These are phyloP conservation scores for Penicillium desertorum DNA, from an alignment of 495 filamentous ascomycete genomes.

Conservation along the genomic window DNA sequence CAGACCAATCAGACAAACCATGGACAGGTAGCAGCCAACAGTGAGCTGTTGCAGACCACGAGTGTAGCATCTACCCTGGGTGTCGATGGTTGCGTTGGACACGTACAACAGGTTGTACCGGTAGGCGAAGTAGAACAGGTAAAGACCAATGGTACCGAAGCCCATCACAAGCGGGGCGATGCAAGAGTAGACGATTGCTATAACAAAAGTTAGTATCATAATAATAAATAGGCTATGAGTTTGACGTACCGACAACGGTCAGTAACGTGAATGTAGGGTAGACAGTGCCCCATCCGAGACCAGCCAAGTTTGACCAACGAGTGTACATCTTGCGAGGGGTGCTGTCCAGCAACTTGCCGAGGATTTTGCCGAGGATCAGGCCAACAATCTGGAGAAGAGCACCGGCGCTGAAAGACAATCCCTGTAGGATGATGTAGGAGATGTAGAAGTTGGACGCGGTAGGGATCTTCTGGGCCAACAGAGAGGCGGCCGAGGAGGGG, in stretches of 20 bases:
- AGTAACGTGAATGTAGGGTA: conserved; percentile 85
- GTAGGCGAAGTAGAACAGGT: conserved; percentile 89
- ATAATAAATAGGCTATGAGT: neutral
- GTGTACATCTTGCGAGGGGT: conserved; percentile 76
- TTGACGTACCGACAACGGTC: conserved; percentile 63
- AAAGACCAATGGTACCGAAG: conserved; percentile 81
- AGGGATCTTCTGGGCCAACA: conserved; percentile 77
- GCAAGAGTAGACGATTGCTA: conserved; percentile 80
- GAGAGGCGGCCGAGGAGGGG: conserved; percentile 56
- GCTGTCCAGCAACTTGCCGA: conserved; percentile 70
- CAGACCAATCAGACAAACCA: conserved; percentile 86
- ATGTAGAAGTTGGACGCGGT: conserved; percentile 91
- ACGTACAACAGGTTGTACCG: conserved; percentile 95
- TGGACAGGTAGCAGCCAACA: conserved; percentile 80
- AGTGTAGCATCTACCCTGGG: conserved; percentile 84
- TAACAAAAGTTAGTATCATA: conserved; percentile 6
- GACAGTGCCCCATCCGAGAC: conserved; percentile 82
- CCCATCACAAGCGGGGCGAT: conserved; percentile 89
- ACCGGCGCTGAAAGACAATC: conserved; percentile 75
- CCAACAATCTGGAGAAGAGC: conserved; percentile 76
- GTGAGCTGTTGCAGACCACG: conserved; percentile 90
- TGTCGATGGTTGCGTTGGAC: conserved; percentile 80
- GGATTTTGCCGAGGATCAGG: conserved; percentile 70
- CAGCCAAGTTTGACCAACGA: conserved; percentile 62
- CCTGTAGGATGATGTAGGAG: conserved; percentile 91